Base-by-base conservation (phyloP, 192 early-diverging fungal species). In the Coemansia sp. region DNA sequence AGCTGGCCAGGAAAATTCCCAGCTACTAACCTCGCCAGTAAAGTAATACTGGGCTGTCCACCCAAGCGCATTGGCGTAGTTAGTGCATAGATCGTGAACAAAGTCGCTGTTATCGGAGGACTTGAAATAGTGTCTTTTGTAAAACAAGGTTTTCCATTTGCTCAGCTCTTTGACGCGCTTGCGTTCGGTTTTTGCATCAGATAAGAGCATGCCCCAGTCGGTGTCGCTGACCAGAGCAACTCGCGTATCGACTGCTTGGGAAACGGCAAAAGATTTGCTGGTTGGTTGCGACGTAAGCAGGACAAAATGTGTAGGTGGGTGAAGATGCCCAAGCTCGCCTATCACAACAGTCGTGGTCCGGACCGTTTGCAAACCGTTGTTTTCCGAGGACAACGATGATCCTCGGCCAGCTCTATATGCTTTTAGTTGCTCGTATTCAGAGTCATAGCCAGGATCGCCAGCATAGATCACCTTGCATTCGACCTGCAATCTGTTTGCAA, bases 1-100 rank as follows among this genome's bases (percentile, higher is more conserved):
- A 8, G 61, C 71, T 0, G 79, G 79, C 79, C 79, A 81, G 8
- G 59, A 48, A 61, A 76, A 76, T 15, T 67, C 57, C 79, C 79
- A 82, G 71, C 74, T 71, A 41, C 68, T 56, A 2, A 76, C 79
- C 1, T 54, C 18, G 14, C 71, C 67, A 0, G 39, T 35, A 71
- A 82, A 82, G 63, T 73, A 82, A 43, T 76, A 76, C 51, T 41
- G 61, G 1, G 71, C 34, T 3, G 74, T 76, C 79, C 79, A 82
- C 1, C 61, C 79, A 45, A 82, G 65, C 4, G 74, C 71, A 8
- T 68, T 32, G 0, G 68, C 74, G 22, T 82, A 82, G 51, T 51
- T 36, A 2, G 33, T 11, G 56, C 74, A 64, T 3, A 82, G 45
- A 5, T 37, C 52, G 3, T 18, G 18, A 9, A 66, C 32, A 60